Conservation (phyloP, 2,329 filamentous ascomycete species). For the Lachnellula occidentalis region DNA sequence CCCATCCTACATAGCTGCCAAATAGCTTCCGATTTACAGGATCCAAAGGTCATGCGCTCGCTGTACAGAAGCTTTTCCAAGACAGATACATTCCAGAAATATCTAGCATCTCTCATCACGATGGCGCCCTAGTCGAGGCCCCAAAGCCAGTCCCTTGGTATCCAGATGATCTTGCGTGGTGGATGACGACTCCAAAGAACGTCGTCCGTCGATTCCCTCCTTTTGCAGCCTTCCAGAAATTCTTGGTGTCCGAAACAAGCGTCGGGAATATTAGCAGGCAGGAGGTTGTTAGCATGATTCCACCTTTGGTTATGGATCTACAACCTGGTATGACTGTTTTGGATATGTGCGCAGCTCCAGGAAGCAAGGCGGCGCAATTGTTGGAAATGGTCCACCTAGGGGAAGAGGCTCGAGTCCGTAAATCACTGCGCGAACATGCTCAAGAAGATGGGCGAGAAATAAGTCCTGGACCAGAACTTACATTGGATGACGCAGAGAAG, state of each 20-base stretch:
- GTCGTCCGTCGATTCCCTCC: constrained; percentile 89
- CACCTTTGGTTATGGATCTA: constrained; percentile 86
- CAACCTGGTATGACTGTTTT: constrained; percentile 87
- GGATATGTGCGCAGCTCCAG: constrained; percentile 93
- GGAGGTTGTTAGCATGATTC: constrained; percentile 98
- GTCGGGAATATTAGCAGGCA: constrained; percentile 97
- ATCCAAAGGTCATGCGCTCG: constrained; percentile 92
- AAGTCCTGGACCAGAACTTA: constrained; percentile 43
- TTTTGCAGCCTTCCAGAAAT: constrained; percentile 94
- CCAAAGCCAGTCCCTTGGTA: constrained; percentile 86
- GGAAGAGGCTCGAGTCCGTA: constrained; percentile 79
- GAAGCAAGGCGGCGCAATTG: constrained; percentile 93
- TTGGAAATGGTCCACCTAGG: constrained; percentile 91
- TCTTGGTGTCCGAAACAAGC: constrained; percentile 92
- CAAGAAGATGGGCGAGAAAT: constrained; percentile 54
- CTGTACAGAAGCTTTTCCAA: constrained; percentile 83
- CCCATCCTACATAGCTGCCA: constrained; percentile 47
- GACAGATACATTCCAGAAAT: constrained; percentile 89
- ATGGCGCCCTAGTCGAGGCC: constrained; percentile 76
- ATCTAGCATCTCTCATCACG: constrained; percentile 71
- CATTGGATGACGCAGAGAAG: constrained; percentile 40
- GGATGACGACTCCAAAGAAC: constrained; percentile 97
- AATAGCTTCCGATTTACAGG: constrained; percentile 98
- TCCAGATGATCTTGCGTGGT: constrained; percentile 91
- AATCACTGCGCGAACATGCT: constrained; percentile 60